Evolutionary conservation across 345 rosid species (phyloP), one percentile per base, ranked within the genome.

Genomic region (Trapa incisa): DNA sequence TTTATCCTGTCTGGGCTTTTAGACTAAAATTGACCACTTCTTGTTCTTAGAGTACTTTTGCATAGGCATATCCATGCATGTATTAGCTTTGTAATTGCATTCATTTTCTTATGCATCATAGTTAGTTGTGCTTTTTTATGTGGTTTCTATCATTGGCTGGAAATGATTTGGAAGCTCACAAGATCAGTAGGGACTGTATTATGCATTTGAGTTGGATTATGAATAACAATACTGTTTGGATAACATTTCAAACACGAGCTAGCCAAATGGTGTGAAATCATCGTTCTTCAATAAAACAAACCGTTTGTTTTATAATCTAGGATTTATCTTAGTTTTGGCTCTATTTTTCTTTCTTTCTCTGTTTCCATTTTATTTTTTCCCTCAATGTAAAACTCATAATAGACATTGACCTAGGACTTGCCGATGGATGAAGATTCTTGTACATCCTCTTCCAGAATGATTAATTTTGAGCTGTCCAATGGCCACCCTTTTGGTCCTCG

Each of bases 401-500:
- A 65, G 12, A 70, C 39, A 61, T 71, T 61, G 62, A 6, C 79
- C 72, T 84, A 92, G 98, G 87, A 77, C 54, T 83, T 77, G 66
- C 82, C 83, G 68, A 69, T 36, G 58, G 71, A 67, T 13, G 83
- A 72, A 52, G 68, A 67, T 70, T 69, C 75, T 48, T 67, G 85
- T 68, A 74, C 91, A 43, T 83, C 96, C 50, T 85, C 96, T 57
- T 86, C 96, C 64, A 71, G 80, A 54, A 93, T 93, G 94, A 93
- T 89, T 65, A 86, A 86, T 81, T 89, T 89, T 66, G 96, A 89
- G 76, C 75, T 92, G 52, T 80, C 90, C 16, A 73, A 81, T 64
- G 96, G 89, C 16, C 73, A 75, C 76, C 94, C 91, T 0, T 72
- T 70, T 73, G 85, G 85, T 58, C 87, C 88, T 66, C 83, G 83